Percentiles rank a stretch among this genome's conserved stretches.
Conservation (phyloP, 1,284 basidiomycete species). For the Cryptococcus hybrid region DNA sequence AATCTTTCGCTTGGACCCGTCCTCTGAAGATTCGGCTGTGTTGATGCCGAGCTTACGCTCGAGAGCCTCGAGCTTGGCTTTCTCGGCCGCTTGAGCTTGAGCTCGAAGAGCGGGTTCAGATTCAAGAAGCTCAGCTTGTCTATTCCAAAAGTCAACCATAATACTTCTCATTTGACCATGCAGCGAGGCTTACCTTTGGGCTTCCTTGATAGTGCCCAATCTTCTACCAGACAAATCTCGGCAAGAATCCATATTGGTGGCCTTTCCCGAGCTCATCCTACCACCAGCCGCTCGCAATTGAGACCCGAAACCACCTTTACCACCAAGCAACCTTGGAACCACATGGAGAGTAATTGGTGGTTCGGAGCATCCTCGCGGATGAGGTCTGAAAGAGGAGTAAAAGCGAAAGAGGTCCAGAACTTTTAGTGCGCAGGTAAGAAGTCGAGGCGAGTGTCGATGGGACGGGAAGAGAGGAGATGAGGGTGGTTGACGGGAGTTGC, state of each 20-base stretch:
- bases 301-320: slow-evolving; percentile 96
- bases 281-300: slow-evolving; percentile 96
- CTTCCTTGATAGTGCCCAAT: slow-evolving; percentile 92
- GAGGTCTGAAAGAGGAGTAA: slow-evolving; percentile 19
- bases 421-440: slow-evolving; percentile 38
- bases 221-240: slow-evolving; percentile 87
- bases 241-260: slow-evolving; percentile 92
- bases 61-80: slow-evolving; percentile 78
- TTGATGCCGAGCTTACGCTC: slow-evolving; percentile 76
- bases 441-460: slow-evolving; percentile 7
- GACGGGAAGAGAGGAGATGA: slow-evolving; percentile 16
- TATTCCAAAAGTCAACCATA: slow-evolving; percentile 38
- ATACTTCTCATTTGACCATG: not conserved
- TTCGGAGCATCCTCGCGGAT: slow-evolving; percentile 9
- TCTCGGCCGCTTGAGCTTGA: slow-evolving; percentile 73
- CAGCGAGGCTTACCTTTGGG: slow-evolving; percentile 66
- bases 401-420: slow-evolving; percentile 20
- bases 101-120: slow-evolving; percentile 77
- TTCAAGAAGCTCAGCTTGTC: slow-evolving; percentile 86
- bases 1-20: slow-evolving; percentile 46
- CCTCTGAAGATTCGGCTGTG: slow-evolving; percentile 13
- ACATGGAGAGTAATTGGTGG: slow-evolving; percentile 40
- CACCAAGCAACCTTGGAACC: slow-evolving; percentile 65
- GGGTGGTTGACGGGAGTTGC: slow-evolving; percentile 27
- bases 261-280: slow-evolving; percentile 94